A percentile compares a stretch with the other conserved stretches of the same genome.
phyloP scores from a whole-genome alignment of 495 filamentous ascomycete species.

The Penicillium odoratum region DNA sequence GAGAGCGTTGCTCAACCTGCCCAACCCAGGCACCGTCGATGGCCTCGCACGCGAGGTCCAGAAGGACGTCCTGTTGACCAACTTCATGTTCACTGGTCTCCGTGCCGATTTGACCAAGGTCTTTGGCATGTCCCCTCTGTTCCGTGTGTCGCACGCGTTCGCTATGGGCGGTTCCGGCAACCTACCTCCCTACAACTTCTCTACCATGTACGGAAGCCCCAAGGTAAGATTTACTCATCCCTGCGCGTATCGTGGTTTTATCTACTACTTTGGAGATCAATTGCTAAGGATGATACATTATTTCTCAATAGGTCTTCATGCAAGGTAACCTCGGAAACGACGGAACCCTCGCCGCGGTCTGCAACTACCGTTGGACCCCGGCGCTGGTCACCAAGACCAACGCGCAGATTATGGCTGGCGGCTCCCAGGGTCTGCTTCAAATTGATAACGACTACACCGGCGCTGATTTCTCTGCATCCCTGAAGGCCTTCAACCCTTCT shows the following conservation, averaged over 20 bases:
- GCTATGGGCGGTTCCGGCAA: conserved; percentile 80
- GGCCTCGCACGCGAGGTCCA: conserved; percentile 89
- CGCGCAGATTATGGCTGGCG: conserved; percentile 71
- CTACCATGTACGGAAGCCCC: conserved; percentile 85
- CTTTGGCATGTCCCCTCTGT: conserved; percentile 87
- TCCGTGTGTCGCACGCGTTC: conserved; percentile 96
- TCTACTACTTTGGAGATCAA: not conserved
- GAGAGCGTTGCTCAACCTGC: conserved; percentile 81
- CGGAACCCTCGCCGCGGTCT: conserved; percentile 73
- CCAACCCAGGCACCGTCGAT: conserved; percentile 91
- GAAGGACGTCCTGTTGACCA: conserved; percentile 90
- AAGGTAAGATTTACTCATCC: conserved; percentile 62
- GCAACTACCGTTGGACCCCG: conserved; percentile 84
- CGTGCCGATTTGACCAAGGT: conserved; percentile 94
- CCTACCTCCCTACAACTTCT: conserved; percentile 90
- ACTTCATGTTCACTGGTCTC: conserved; percentile 92
- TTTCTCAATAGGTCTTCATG: conserved; percentile 71
- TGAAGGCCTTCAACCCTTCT: conserved; percentile 95
- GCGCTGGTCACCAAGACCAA: conserved; percentile 80
- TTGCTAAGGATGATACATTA: conserved; percentile 6
- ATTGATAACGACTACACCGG: conserved; percentile 94
- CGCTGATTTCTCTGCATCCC: conserved; percentile 82
- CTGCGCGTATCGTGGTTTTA: not conserved
- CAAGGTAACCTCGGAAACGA: conserved; percentile 95
- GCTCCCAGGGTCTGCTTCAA: conserved; percentile 71